Evolutionary conservation across 345 rosid species (phyloP).

Genomic region (Syzygium grande): DNA sequence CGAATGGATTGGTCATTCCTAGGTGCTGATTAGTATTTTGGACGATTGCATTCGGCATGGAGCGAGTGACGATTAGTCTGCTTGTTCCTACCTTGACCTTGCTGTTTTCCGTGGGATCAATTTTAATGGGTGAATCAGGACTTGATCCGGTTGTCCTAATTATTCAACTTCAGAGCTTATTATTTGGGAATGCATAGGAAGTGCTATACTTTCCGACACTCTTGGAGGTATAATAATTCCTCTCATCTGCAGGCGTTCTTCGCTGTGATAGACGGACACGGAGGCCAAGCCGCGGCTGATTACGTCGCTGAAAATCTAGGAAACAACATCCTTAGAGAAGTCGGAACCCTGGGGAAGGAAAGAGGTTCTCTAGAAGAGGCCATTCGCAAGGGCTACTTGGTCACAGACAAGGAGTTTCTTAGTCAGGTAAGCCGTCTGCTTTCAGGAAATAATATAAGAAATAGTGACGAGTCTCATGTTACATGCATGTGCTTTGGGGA

Average conservation of each 20-base stretch:
- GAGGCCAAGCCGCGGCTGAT: constrained; percentile 36
- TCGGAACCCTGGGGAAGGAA: constrained; percentile 4
- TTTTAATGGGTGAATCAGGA: neutral
- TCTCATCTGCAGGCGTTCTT: constrained; percentile 22
- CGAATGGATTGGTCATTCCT: neutral
- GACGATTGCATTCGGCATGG: neutral
- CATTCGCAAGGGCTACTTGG: constrained; percentile 26
- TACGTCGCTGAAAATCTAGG: constrained; percentile 37
- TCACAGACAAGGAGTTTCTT: constrained; percentile 41
- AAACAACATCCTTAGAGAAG: constrained; percentile 29
- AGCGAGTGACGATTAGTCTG: neutral
- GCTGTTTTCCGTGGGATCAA: neutral
- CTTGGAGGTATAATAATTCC: neutral
- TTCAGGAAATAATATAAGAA: neutral
- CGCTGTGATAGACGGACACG: constrained; percentile 49
- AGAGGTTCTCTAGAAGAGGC: constrained; percentile 10
- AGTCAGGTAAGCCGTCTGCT: constrained; percentile 22
- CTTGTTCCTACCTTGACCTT: neutral
- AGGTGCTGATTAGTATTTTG: neutral
- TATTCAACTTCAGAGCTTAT: neutral
- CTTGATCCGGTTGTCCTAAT: neutral
- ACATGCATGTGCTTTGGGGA: neutral
- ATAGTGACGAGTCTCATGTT: neutral
- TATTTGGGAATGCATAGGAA: neutral
- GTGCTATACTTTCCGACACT: neutral